These are phyloP conservation scores for Candida caryicola DNA, from an alignment of 805 yeast species.

Conservation along the genomic window DNA sequence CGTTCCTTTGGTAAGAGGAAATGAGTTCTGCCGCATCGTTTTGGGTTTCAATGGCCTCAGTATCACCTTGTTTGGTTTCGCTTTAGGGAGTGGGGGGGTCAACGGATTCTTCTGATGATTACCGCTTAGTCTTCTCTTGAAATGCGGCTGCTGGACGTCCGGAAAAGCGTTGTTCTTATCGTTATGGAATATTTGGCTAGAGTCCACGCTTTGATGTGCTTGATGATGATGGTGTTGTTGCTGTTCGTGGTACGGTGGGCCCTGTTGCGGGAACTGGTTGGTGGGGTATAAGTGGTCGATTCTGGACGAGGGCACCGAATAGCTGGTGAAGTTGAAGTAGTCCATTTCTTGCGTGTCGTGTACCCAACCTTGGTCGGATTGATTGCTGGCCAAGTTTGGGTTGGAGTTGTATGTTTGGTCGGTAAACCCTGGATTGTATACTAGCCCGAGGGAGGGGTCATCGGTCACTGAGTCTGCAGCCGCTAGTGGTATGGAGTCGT, in stretches of 20 bases:
- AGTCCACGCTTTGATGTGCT: constrained; percentile 1
- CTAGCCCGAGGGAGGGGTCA: background rate
- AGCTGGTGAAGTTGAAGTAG: constrained; percentile 11
- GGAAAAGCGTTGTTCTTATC: background rate
- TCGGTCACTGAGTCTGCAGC: too few relatives aligned
- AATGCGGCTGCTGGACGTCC: background rate
- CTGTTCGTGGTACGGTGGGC: background rate
- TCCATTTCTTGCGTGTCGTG: constrained; percentile 3
- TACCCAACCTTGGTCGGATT: background rate
- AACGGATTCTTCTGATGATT: background rate
- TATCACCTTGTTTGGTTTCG: constrained; percentile 5
- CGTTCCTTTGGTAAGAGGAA: constrained; percentile 8
- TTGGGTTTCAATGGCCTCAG: constrained; percentile 9
- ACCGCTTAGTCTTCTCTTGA: constrained; percentile 2
- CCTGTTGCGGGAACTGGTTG: background rate
- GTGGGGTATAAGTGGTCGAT: constrained; percentile 9
- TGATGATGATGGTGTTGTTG: constrained; percentile 2
- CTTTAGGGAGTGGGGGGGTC: constrained; percentile 5
- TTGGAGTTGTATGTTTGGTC: background rate
- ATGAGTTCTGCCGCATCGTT: constrained; percentile 15
- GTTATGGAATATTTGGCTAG: background rate
- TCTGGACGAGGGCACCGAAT: constrained; percentile 8
- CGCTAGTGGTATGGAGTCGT: background rate
- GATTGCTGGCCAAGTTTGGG: background rate
- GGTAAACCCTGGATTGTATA: background rate